Evolutionary conservation across 1,139 yeast genomes (phyloP), one percentile per base, ranked within the genome.

Genomic region (Debaryomyces sp.): DNA sequence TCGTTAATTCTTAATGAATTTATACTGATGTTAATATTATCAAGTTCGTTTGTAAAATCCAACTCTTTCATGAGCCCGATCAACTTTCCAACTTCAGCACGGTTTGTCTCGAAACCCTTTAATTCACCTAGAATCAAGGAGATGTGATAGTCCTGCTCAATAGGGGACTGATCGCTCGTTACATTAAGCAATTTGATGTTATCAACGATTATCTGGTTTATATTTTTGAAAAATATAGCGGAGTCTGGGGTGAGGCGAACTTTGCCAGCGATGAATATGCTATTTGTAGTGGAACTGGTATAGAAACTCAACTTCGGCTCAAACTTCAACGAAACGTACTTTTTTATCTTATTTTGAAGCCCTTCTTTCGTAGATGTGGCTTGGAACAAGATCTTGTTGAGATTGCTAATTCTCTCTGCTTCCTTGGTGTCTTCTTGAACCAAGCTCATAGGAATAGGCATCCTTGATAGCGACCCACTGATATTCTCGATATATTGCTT

Each of bases 121-220:
- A 47, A 43, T 30, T 49, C 53, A 6, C 49, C 54, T 5, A 51
- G 39, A 6, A 50, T 44, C 6, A 51, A 35, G 12, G 54, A 51
- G 15, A 51, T 37, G 32, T 51, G 54, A 26, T 45, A 43, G 7
- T 34, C 41, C 12, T 43, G 46, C 8, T 30, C 39, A n/a, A 30
- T n/a, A 18, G 46, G 30, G 6, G 37, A 15, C 12, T 33, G 35
- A 1, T 37, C 43, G 7, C 23, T 42, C 8, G 27, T 36, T n/a
- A 51, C 33, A 29, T 46, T 51, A 15, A 51, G 42, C 17, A 51
- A 44, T n/a, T 41, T 23, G 15, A 47, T 34, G 42, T 51, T 51
- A 18, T 51, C 52, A 5, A 35, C 32, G 13, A 51, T 30, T 37
- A 47, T 40, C 5, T 17, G 30, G 26, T 44, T 35, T n/a, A 51